These are phyloP conservation scores for Neolentinus lepideus DNA, from an alignment of 1,284 basidiomycete species.

Conservation along the genomic window DNA sequence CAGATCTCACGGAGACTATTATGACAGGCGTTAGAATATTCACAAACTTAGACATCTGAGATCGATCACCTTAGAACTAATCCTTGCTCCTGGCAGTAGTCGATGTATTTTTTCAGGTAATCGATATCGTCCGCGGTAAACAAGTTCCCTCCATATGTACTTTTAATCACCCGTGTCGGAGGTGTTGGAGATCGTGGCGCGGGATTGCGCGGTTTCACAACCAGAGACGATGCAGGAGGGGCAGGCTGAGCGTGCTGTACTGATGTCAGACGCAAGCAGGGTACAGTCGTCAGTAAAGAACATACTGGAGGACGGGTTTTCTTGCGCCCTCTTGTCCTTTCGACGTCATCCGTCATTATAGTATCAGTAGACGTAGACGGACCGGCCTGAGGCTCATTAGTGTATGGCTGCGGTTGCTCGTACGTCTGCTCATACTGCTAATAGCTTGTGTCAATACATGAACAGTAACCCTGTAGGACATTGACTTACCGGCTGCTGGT, in stretches of 20 bases:
- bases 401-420: conserved; percentile 36
- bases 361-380: conserved; percentile 31
- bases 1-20: conserved; percentile 72
- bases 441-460: not conserved
- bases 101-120: conserved; percentile 78
- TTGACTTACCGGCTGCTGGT: conserved; percentile 39
- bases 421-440: conserved; percentile 36
- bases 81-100: conserved; percentile 79
- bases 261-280: conserved; percentile 3
- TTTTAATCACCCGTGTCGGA: conserved; percentile 74
- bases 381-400: conserved; percentile 33
- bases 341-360: conserved; percentile 18
- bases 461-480: not conserved
- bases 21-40: not conserved
- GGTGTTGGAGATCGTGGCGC: conserved; percentile 75
- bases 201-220: conserved; percentile 53
- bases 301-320: conserved; percentile 50
- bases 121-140: conserved; percentile 74
- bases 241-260: conserved; percentile 43
- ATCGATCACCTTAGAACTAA: conserved; percentile 57
- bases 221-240: conserved; percentile 53
- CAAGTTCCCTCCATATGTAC: conserved; percentile 77
- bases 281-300: conserved; percentile 8
- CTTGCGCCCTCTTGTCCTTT: conserved; percentile 50
- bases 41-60: not conserved